Conservation (phyloP, 306 rosid species). For the Cajanus cajan region DNA sequence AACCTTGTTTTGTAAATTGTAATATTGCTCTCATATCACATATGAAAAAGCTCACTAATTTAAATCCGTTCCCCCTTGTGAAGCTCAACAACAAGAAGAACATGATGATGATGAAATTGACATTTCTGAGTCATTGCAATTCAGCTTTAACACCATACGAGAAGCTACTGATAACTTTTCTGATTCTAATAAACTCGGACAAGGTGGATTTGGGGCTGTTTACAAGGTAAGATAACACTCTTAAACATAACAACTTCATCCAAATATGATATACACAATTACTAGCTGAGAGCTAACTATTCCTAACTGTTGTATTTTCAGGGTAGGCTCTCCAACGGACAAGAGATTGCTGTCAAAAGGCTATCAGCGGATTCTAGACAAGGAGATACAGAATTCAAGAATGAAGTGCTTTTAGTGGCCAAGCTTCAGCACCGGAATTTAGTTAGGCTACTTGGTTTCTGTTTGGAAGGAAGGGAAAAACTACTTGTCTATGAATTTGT, state of each 20-base stretch:
- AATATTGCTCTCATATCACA: neutral
- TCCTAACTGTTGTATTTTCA: neutral
- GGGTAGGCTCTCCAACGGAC: slow-evolving; percentile 23
- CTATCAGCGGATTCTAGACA: slow-evolving; percentile 10
- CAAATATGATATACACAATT: neutral
- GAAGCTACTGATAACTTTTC: slow-evolving; percentile 30
- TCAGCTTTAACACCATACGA: slow-evolving; percentile 25
- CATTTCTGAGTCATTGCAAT: slow-evolving; percentile 16
- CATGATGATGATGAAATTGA: slow-evolving; percentile 6
- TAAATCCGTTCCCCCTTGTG: neutral
- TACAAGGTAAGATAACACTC: slow-evolving; percentile 20
- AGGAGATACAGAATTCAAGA: slow-evolving; percentile 25
- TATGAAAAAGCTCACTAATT: neutral
- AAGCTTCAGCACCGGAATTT: slow-evolving; percentile 24
- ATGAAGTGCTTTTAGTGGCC: slow-evolving; percentile 18
- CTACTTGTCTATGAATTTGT: slow-evolving; percentile 20
- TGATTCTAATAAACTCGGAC: slow-evolving; percentile 30
- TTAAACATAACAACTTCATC: neutral
- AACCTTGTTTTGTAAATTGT: neutral
- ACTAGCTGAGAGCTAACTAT: neutral
- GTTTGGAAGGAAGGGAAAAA: slow-evolving; percentile 5
- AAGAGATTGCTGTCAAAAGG: slow-evolving; percentile 32
- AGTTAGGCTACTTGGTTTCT: slow-evolving; percentile 27
- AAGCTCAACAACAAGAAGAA: neutral
- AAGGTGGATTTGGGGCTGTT: slow-evolving; percentile 34